phyloP scores from a whole-genome alignment of 805 yeast genomes.

The Metschnikowia kunwiensis region DNA sequence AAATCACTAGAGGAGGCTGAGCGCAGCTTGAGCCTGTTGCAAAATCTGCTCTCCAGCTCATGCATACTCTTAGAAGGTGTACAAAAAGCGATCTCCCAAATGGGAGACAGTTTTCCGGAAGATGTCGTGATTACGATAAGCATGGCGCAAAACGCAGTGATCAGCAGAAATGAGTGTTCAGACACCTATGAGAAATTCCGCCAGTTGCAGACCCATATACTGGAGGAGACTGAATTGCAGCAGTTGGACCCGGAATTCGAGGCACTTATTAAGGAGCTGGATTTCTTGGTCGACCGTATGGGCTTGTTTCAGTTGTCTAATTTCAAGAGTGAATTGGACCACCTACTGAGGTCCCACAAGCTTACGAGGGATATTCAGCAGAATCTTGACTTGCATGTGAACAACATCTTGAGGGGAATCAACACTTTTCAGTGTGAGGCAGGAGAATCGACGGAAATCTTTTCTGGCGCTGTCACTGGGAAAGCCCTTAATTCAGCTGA shows the following conservation, averaged over 20 bases:
- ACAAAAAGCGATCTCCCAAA: neutral
- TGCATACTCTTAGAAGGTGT: neutral
- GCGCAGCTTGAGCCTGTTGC: neutral
- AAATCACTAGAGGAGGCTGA: neutral
- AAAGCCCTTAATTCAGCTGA: too few relatives aligned
- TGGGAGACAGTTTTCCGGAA: neutral
- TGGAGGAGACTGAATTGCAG: neutral
- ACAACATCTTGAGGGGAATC: too few relatives aligned
- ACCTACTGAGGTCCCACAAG: neutral
- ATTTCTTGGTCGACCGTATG: conserved; percentile 1
- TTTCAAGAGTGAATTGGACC: neutral
- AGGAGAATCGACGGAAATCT: too few relatives aligned
- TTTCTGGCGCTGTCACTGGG: too few relatives aligned
- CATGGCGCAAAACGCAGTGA: conserved; percentile 1
- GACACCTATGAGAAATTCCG: neutral
- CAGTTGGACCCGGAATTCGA: neutral
- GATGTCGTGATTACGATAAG: neutral
- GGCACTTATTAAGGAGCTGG: conserved; percentile 1
- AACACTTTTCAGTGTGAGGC: too few relatives aligned
- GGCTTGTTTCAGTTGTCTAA: neutral
- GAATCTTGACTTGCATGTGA: neutral
- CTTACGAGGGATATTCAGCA: neutral
- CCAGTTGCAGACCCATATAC: neutral
- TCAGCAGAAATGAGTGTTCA: neutral
- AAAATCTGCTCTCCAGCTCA: neutral